Evolutionary conservation across 1,284 basidiomycete species (phyloP), one percentile per base, ranked within the genome.

Genomic region (Moniliophthora roreri): DNA sequence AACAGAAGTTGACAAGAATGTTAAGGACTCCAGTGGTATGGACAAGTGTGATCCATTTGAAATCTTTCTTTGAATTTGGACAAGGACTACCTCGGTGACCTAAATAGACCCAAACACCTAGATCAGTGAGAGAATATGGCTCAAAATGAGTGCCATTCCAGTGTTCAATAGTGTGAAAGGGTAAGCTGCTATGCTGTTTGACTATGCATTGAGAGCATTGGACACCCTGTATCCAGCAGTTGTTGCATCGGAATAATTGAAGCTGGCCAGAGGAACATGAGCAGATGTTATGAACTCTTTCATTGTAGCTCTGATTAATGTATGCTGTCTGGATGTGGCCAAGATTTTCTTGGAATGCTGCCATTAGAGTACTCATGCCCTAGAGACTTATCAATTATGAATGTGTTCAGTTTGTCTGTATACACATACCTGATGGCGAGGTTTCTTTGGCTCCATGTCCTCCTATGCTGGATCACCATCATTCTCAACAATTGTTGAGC

Each of bases 21-120:
- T 40, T n/a, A 45, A 67, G 66, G 24, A 66, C 52, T 1, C 66
- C 60, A 41, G 66, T 66, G 18, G 55, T 55, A 26, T 65, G 56
- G 10, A 52, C 37, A 24, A 65, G n/a, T 16, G 48, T 50, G 28
- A 55, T 48, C 11, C 13, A 26, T 9, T 10, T 40, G 4, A 28
- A 35, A 15, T 23, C 8, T 11, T 9, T 44, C 9, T 13, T 11
- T 6, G 28, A 32, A 32, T 32, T 23, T 10, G 53, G 52, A 41
- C 60, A 58, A 24, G 28, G 48, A 10, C 46, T 32, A 0, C 48
- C 54, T 32, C n/a, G 4, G 32, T 58, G 50, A n/a, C 56, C 56
- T 7, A 57, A 50, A 9, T 26, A 48, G 8, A 55, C 15, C 3
- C 48, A 6, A 18, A 48, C 26, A 5, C 53, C 48, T 18, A 58